A percentile compares a stretch with the other conserved stretches of the same genome.
Evolutionary conservation across 768 basidiomycete genomes (phyloP).

Genomic region (Suillus bovinus): DNA sequence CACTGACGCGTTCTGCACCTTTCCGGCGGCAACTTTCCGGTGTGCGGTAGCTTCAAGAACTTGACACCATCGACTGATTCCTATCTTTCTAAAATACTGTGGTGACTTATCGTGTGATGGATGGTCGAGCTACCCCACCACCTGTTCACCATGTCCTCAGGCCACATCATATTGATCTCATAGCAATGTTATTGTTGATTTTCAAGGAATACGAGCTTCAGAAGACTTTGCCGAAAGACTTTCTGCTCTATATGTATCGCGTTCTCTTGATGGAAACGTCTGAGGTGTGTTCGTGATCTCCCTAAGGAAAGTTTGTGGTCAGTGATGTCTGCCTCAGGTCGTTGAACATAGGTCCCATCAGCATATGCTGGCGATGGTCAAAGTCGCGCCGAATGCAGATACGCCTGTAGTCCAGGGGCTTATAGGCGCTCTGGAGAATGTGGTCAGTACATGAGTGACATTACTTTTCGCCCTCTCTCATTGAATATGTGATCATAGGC

Average conservation of each 20-base stretch:
- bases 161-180: conserved; percentile 75
- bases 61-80: background rate
- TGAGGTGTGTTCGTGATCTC: conserved; percentile 46
- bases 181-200: conserved; percentile 60
- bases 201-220: conserved; percentile 57
- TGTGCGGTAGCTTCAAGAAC: background rate
- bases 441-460: conserved; percentile 26
- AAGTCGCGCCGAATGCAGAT: conserved; percentile 46
- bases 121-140: conserved; percentile 44
- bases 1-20: conserved; percentile 2
- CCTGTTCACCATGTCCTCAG: conserved; percentile 67
- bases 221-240: conserved; percentile 54
- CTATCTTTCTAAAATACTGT: background rate
- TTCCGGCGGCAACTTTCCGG: background rate
- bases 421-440: conserved; percentile 45
- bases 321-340: conserved; percentile 45
- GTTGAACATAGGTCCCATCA: conserved; percentile 57
- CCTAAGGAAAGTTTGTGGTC: background rate
- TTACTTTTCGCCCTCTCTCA: background rate
- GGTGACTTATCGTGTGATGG: conserved; percentile 19
- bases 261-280: conserved; percentile 68
- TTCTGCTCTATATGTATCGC: conserved; percentile 64
- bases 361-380: conserved; percentile 48
- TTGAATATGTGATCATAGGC: conserved; percentile 35
- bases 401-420: conserved; percentile 43